Evolutionary conservation across 805 yeast genomes (phyloP).

Genomic region (Saturnispora bothae): DNA sequence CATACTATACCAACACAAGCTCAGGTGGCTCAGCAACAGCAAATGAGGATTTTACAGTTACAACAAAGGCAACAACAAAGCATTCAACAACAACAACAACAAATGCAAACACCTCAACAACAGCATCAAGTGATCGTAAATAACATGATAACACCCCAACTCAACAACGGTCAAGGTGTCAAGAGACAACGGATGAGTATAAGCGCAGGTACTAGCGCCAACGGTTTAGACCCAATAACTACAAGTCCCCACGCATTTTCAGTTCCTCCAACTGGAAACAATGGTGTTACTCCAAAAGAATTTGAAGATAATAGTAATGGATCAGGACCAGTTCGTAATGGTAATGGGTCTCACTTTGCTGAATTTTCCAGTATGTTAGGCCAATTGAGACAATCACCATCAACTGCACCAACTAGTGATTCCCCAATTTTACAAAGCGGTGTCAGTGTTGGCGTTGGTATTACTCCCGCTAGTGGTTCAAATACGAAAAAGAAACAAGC

Average conservation of each 20-base stretch:
- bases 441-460: too few relatives aligned
- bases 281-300: conserved; percentile 35
- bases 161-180: conserved; percentile 13
- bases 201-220: conserved; percentile 12
- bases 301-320: conserved; percentile 63
- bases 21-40: conserved; percentile 8
- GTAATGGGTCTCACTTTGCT: conserved; percentile 11
- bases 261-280: conserved; percentile 11
- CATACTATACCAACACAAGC: conserved; percentile 2
- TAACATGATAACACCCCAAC: conserved; percentile 12
- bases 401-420: conserved; percentile 11
- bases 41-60: conserved; percentile 2
- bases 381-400: conserved; percentile 12
- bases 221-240: conserved; percentile 15
- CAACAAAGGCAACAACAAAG: conserved; percentile 11
- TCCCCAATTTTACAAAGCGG: conserved; percentile 2
- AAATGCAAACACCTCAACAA: conserved; percentile 13
- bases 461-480: not conserved
- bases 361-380: conserved; percentile 16
- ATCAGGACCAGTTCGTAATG: conserved; percentile 24
- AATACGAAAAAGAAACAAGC: conserved; percentile 12
- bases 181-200: conserved; percentile 13
- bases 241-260: conserved; percentile 14
- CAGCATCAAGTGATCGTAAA: conserved; percentile 13
- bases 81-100: conserved; percentile 12